phyloP scores from a whole-genome alignment of 1,284 basidiomycete genomes.

The Caloboletus inedulis region DNA sequence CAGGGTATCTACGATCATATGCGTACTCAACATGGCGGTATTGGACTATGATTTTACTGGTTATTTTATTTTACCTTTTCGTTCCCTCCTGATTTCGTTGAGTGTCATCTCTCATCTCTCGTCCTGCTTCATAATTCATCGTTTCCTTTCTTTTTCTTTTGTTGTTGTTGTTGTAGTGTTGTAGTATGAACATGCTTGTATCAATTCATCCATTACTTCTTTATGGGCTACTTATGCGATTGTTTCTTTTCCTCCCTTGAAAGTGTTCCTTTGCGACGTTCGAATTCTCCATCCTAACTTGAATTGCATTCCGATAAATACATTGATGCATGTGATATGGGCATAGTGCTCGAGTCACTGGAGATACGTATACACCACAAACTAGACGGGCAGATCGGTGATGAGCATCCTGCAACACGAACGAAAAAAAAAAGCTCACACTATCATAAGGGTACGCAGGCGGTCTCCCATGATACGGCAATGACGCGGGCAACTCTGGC shows the following conservation, averaged over 20 bases:
- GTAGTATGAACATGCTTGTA: slow-evolving; percentile 13
- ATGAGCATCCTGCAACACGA: neutral
- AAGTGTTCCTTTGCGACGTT: neutral
- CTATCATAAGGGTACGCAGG: slow-evolving; percentile 54
- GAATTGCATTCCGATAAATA: slow-evolving; percentile 25
- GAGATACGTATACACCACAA: slow-evolving; percentile 36
- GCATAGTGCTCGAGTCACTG: slow-evolving; percentile 8
- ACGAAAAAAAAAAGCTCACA: slow-evolving; percentile 37
- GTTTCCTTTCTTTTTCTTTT: neutral
- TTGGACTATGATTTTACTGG: slow-evolving; percentile 36
- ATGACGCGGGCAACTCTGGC: slow-evolving; percentile 54
- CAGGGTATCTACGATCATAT: slow-evolving; percentile 61
- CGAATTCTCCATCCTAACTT: neutral
- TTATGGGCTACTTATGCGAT: slow-evolving; percentile 28
- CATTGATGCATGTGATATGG: neutral
- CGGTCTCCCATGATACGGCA: slow-evolving; percentile 51
- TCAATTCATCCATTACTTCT: slow-evolving; percentile 10
- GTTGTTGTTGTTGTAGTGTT: slow-evolving; percentile 12
- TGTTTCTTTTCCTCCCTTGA: neutral
- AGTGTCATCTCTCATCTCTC: slow-evolving; percentile 14
- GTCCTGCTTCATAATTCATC: slow-evolving; percentile 6
- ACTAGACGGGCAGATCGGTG: slow-evolving; percentile 27
- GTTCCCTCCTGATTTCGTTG: neutral
- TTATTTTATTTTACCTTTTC: neutral
- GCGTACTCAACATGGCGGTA: slow-evolving; percentile 48